phyloP scores from a whole-genome alignment of 306 rosid genomes.

The Boehmeria nivea region DNA sequence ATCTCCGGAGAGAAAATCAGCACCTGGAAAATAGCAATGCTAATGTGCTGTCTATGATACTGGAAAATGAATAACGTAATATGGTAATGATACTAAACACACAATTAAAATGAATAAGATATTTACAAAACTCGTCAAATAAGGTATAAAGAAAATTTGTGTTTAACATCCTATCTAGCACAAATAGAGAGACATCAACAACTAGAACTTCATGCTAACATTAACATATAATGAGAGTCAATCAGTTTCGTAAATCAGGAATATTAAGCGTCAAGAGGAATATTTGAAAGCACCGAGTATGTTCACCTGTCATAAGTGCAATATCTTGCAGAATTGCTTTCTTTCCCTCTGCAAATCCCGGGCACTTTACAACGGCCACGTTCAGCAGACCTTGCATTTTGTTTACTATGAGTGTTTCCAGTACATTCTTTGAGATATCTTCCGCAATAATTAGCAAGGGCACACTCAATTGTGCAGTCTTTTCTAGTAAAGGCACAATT shows the following conservation, averaged over 20 bases:
- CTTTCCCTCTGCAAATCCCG: conserved; percentile 75
- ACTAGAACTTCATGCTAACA: too few relatives aligned
- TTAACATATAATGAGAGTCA: neutral
- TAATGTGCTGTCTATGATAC: neutral
- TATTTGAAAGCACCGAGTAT: conserved; percentile 11
- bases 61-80: neutral
- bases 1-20: conserved; percentile 88
- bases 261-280: too few relatives aligned
- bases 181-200: neutral
- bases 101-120: neutral
- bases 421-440: conserved; percentile 62
- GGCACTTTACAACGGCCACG: conserved; percentile 88
- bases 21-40: conserved; percentile 46
- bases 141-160: too few relatives aligned
- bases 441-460: conserved; percentile 91
- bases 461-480: conserved; percentile 76
- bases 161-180: too few relatives aligned
- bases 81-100: neutral
- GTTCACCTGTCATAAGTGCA: conserved; percentile 89
- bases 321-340: conserved; percentile 88
- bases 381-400: conserved; percentile 75
- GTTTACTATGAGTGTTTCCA: conserved; percentile 81
- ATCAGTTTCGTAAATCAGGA: neutral
- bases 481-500: conserved; percentile 78
- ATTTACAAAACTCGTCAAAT: too few relatives aligned